Percentiles rank a stretch among this genome's conserved stretches.
Evolutionary conservation across 331 rosid genomes (phyloP).

Genomic region (Ulmus americana): DNA sequence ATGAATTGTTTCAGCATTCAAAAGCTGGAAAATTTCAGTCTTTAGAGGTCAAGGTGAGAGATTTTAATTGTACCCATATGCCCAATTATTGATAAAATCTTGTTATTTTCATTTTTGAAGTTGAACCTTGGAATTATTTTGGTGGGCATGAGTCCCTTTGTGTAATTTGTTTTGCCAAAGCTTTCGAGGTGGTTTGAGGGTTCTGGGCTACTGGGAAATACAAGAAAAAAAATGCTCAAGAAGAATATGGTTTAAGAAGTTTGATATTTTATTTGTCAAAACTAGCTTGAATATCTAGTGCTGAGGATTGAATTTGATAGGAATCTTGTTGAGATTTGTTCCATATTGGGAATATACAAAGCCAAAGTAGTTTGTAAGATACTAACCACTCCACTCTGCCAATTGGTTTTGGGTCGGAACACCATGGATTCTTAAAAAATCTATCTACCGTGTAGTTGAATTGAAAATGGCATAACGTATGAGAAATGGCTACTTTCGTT

Average conservation of each 20-base stretch:
- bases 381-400: too few species aligned
- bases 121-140: not conserved
- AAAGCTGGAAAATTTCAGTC: slow-evolving; percentile 50
- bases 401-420: too few species aligned
- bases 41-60: slow-evolving; percentile 68
- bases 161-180: not conserved
- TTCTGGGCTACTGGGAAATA: not conserved
- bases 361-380: too few species aligned
- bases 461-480: too few species aligned
- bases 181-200: not conserved
- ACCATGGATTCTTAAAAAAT: too few species aligned
- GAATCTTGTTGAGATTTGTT: too few species aligned
- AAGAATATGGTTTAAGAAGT: slow-evolving; percentile 1
- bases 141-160: slow-evolving; percentile 5
- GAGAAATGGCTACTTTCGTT: too few species aligned
- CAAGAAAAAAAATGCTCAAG: not conserved
- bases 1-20: slow-evolving; percentile 46
- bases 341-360: too few species aligned
- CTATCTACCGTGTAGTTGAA: too few species aligned
- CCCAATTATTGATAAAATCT: not conserved
- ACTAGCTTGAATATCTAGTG: not conserved
- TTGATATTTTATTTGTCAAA: not conserved
- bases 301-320: too few species aligned
- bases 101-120: not conserved
- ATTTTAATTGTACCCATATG: slow-evolving; percentile 22